A percentile compares a stretch with the other conserved stretches of the same genome.
phyloP scores from a whole-genome alignment of 1,284 basidiomycete genomes.

The Ganoderma meredithae region DNA sequence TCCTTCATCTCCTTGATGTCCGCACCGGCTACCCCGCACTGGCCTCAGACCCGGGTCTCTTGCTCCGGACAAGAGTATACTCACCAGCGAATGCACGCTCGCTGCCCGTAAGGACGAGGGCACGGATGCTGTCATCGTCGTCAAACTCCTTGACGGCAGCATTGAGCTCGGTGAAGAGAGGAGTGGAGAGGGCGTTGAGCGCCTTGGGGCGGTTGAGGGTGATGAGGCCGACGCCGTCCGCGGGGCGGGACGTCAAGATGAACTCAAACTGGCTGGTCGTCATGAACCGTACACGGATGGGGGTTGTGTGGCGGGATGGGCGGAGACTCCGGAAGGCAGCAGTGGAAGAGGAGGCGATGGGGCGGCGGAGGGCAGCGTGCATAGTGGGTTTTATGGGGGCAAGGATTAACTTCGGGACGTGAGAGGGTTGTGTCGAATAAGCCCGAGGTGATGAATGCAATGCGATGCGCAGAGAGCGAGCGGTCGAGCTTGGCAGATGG shows the following conservation, averaged over 20 bases:
- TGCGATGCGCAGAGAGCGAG: neutral
- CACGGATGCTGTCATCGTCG: conserved; percentile 75
- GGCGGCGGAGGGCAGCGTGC: conserved; percentile 23
- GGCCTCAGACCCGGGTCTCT: neutral
- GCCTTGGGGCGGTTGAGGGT: conserved; percentile 97
- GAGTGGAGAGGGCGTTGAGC: conserved; percentile 89
- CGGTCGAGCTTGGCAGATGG: neutral
- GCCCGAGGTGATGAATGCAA: conserved; percentile 1
- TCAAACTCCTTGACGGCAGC: conserved; percentile 79
- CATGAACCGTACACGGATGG: conserved; percentile 37
- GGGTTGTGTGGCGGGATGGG: conserved; percentile 19
- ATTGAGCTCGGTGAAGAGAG: conserved; percentile 83
- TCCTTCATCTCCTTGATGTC: conserved; percentile 96
- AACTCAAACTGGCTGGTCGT: conserved; percentile 61
- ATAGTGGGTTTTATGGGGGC: conserved; percentile 9
- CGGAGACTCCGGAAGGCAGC: conserved; percentile 25
- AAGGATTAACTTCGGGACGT: conserved; percentile 3
- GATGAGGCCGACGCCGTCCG: conserved; percentile 84
- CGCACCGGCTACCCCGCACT: conserved; percentile 68
- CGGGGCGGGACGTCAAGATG: conserved; percentile 80
- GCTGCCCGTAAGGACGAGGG: conserved; percentile 93
- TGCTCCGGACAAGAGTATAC: conserved; percentile 26
- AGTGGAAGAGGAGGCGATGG: conserved; percentile 24
- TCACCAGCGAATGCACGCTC: conserved; percentile 93
- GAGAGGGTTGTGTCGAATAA: conserved; percentile 6